phyloP scores from a whole-genome alignment of 2,329 filamentous ascomycete genomes.

The Sordariomycetes sp. region DNA sequence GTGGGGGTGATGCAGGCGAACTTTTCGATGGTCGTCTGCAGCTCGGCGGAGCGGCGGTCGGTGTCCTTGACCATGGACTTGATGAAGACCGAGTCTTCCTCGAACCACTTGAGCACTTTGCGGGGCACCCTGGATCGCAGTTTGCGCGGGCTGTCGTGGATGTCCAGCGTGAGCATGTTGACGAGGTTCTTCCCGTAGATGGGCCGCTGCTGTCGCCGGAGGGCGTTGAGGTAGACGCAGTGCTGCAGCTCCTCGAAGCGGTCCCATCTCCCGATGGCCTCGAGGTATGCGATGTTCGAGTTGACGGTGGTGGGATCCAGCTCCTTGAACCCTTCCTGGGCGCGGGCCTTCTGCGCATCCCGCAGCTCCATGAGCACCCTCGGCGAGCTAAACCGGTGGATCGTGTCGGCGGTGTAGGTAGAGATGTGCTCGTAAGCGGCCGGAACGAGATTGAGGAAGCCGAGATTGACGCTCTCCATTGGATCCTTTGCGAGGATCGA shows the following conservation, averaged over 20 bases:
- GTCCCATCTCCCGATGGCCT: slow-evolving; percentile 58
- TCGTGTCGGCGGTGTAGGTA: slow-evolving; percentile 36
- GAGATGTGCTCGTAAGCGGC: slow-evolving; percentile 59
- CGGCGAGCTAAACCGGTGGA: slow-evolving; percentile 59
- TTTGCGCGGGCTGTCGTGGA: slow-evolving; percentile 46
- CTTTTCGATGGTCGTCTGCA: slow-evolving; percentile 70
- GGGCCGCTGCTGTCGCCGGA: slow-evolving; percentile 69
- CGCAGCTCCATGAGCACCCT: slow-evolving; percentile 58
- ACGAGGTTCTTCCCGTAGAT: slow-evolving; percentile 74
- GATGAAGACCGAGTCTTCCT: slow-evolving; percentile 55
- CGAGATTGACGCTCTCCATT: slow-evolving; percentile 56
- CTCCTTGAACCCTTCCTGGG: slow-evolving; percentile 41
- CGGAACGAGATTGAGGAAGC: slow-evolving; percentile 71
- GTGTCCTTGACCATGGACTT: slow-evolving; percentile 63
- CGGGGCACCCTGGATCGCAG: slow-evolving; percentile 49
- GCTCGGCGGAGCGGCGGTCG: slow-evolving; percentile 57
- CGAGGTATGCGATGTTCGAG: slow-evolving; percentile 61
- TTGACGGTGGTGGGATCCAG: slow-evolving; percentile 58
- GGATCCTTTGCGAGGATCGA: slow-evolving; percentile 51
- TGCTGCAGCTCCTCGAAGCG: slow-evolving; percentile 72
- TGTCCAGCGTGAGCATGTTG: slow-evolving; percentile 58
- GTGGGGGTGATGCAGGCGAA: slow-evolving; percentile 90
- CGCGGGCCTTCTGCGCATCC: slow-evolving; percentile 55
- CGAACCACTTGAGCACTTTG: slow-evolving; percentile 64
- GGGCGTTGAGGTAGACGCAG: slow-evolving; percentile 68